Evolutionary conservation across 139 green algal genomes (phyloP).

Genomic region (Coelastrella sp.): DNA sequence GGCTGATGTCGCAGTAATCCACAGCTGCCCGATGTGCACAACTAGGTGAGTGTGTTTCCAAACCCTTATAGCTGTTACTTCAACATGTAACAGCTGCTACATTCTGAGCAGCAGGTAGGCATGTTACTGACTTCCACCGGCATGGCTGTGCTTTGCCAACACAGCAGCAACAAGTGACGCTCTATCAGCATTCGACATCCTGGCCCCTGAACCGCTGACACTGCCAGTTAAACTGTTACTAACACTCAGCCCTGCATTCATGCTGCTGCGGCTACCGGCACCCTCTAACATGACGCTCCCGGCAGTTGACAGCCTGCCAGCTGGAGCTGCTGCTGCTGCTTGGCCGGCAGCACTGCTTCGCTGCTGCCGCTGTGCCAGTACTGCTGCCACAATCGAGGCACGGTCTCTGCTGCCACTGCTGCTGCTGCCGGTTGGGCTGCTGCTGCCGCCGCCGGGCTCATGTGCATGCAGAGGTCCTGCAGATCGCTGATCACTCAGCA

Average conservation of each 20-base stretch:
- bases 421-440: neutral
- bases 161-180: slow-evolving; percentile 6
- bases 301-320: too few species aligned
- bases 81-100: too few species aligned
- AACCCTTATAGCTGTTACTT: too few species aligned
- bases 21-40: too few species aligned
- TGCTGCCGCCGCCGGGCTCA: neutral
- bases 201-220: neutral
- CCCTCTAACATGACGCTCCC: too few species aligned
- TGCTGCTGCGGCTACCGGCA: neutral
- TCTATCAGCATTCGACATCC: neutral
- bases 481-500: too few species aligned
- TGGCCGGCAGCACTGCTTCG: neutral
- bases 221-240: neutral
- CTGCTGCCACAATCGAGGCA: neutral
- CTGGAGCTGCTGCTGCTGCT: neutral
- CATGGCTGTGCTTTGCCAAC: neutral
- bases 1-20: too few species aligned
- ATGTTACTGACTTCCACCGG: too few species aligned
- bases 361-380: slow-evolving; percentile 20
- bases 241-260: neutral
- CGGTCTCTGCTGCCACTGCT: neutral
- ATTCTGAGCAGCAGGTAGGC: too few species aligned
- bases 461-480: too few species aligned
- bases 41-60: too few species aligned